A percentile compares a stretch with the other conserved stretches of the same genome.
phyloP scores from a whole-genome alignment of 108 stramenopile species.

The Parietichytrium sp. region DNA sequence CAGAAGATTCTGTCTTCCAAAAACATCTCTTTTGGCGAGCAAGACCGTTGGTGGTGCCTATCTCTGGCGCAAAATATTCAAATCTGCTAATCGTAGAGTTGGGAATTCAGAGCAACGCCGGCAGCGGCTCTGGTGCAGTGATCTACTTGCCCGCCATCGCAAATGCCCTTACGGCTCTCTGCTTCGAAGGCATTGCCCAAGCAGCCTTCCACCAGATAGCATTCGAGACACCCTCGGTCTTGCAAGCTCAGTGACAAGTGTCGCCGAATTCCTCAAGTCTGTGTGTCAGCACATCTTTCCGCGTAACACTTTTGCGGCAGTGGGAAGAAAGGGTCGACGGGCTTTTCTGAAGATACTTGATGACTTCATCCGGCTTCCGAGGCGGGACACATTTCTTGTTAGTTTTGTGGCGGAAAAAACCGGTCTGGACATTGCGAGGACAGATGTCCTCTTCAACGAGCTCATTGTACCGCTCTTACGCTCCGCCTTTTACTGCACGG shows the following conservation, averaged over 20 bases:
- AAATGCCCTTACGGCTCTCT: slow-evolving; percentile 9
- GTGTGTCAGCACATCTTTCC: neutral
- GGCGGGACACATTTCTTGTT: neutral
- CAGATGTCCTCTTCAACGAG: neutral
- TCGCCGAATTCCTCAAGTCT: neutral
- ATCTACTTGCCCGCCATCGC: neutral
- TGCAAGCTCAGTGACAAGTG: neutral
- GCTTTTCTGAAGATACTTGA: neutral
- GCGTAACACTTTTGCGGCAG: neutral
- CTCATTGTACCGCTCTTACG: neutral
- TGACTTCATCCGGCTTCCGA: neutral
- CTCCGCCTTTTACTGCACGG: slow-evolving; percentile 10
- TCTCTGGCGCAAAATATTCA: neutral
- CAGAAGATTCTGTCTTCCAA: neutral
- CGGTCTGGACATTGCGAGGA: neutral
- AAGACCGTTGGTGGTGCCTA: neutral
- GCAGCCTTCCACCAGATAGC: neutral
- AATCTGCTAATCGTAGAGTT: neutral
- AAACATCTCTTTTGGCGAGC: neutral
- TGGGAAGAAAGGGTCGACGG: neutral
- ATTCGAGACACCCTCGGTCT: neutral
- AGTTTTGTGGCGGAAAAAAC: neutral
- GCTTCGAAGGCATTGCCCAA: neutral
- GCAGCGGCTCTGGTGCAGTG: neutral
- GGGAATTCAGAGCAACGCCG: neutral